These are phyloP conservation scores for Aspergillus tamarii DNA, from an alignment of 2,329 filamentous ascomycete genomes.

Conservation along the genomic window DNA sequence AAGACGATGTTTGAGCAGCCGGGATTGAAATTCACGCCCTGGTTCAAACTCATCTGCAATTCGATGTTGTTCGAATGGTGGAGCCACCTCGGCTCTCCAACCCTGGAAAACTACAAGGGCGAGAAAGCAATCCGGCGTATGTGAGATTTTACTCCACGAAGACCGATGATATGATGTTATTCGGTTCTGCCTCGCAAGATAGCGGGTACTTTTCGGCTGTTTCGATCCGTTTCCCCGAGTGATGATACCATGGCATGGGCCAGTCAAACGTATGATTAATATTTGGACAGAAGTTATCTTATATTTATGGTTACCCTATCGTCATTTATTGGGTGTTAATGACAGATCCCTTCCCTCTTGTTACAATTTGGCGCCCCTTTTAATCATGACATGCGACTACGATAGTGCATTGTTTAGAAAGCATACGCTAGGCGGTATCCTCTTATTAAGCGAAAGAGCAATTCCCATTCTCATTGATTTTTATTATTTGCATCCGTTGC, in stretches of 20 bases:
- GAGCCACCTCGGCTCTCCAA: constrained; percentile 73
- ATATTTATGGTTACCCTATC: neutral
- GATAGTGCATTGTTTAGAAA: neutral
- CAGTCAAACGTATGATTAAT: constrained; percentile 12
- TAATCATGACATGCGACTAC: neutral
- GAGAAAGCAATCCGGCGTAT: constrained; percentile 89
- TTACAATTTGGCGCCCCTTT: neutral
- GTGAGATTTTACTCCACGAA: constrained; percentile 41
- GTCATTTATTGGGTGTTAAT: neutral
- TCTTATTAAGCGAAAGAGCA: neutral
- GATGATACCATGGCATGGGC: constrained; percentile 18
- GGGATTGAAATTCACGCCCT: constrained; percentile 85
- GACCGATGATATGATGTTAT: neutral
- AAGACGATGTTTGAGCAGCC: constrained; percentile 84
- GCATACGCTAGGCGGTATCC: neutral
- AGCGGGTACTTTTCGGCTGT: neutral
- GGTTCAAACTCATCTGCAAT: constrained; percentile 99
- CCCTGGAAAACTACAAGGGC: constrained; percentile 81
- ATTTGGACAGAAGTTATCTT: neutral
- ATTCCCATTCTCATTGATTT: neutral
- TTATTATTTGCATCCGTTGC: constrained; percentile 37
- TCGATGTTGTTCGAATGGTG: constrained; percentile 99
- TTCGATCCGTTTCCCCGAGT: neutral
- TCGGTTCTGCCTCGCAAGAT: neutral
- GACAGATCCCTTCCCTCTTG: neutral